Base-by-base conservation (phyloP, 306 rosid species). In the Quercus mongolica region DNA sequence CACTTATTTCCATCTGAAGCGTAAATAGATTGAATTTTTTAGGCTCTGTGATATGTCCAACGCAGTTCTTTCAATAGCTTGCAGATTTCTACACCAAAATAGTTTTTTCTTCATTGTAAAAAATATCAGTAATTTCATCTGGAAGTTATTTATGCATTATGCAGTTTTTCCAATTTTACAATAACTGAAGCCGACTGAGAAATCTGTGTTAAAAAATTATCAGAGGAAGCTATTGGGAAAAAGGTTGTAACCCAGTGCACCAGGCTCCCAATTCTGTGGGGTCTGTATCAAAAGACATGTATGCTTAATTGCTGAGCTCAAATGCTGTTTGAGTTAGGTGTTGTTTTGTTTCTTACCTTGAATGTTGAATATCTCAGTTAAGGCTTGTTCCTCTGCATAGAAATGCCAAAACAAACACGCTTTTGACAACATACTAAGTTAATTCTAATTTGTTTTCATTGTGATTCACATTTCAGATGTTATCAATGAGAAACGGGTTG, bases 401-500 rank as follows among this genome's bases (percentile, higher is more conserved):
- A 67, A 64, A 35, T 20, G 26, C 10, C 25, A 20, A 11, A 11
- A 62, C 46, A 35, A 11, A 19, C 46, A 49, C 0, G 54, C 46
- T 51, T 4, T 26, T 51, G 17, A 25, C 35, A 23, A 9, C 41
- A 8, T 41, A 41, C 54, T 49, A 12, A 49, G 5, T 68, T 55
- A 61, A 55, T 38, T 64, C 74, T 79, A 72, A 74, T 63, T 15
- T 59, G 26, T 69, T 55, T 63, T 23, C 25, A 3, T 61, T 62
- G 63, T 80, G 79, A 76, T 57, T 73, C 57, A 18, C 23, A 80
- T 84, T 86, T 81, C 92, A 95, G 99, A 95, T 95, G 97, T 80
- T 95, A 69, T 82, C 97, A 8, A 91, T 95, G 94, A 92, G 96
- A 85, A 89, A 92, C 55, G 97, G 97, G 58, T 84, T 90, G 85